These are phyloP conservation scores for Penicillium nucicola DNA, from an alignment of 495 filamentous ascomycete species.

Conservation along the genomic window DNA sequence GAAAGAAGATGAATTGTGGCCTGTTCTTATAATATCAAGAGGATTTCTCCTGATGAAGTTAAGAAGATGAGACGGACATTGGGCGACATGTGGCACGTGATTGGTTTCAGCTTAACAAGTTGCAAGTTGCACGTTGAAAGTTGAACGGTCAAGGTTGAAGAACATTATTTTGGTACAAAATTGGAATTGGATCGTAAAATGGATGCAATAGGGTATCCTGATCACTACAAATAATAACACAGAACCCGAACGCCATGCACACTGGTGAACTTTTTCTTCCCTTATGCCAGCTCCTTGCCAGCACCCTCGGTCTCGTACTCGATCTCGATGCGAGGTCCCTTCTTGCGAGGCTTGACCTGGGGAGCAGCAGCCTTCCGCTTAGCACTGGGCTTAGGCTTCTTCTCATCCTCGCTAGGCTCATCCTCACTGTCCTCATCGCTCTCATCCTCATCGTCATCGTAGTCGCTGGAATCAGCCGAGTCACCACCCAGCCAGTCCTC, in stretches of 20 bases:
- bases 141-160: neutral
- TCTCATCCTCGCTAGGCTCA: conserved; percentile 39
- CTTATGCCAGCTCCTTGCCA: conserved; percentile 47
- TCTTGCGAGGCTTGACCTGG: conserved; percentile 62
- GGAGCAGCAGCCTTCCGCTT: conserved; percentile 68
- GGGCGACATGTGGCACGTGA: conserved; percentile 14
- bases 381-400: conserved; percentile 53
- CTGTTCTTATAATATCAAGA: conserved; percentile 9
- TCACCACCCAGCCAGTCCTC: conserved; percentile 70
- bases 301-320: conserved; percentile 66
- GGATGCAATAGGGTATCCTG: conserved; percentile 41
- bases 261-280: conserved; percentile 31
- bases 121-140: neutral
- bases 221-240: conserved; percentile 23
- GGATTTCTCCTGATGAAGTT: conserved; percentile 18
- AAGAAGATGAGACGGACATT: conserved; percentile 3
- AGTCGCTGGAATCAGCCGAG: conserved; percentile 54
- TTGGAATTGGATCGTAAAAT: conserved; percentile 15
- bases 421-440: conserved; percentile 50
- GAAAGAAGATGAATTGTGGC: neutral
- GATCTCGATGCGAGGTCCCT: conserved; percentile 63
- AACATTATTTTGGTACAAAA: conserved; percentile 8
- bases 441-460: conserved; percentile 48
- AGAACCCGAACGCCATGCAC: conserved; percentile 40
- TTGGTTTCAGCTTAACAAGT: conserved; percentile 2